A percentile compares a stretch with the other conserved stretches of the same genome.
Evolutionary conservation across 441 rosid species (phyloP).

Genomic region (Adansonia gregorii): DNA sequence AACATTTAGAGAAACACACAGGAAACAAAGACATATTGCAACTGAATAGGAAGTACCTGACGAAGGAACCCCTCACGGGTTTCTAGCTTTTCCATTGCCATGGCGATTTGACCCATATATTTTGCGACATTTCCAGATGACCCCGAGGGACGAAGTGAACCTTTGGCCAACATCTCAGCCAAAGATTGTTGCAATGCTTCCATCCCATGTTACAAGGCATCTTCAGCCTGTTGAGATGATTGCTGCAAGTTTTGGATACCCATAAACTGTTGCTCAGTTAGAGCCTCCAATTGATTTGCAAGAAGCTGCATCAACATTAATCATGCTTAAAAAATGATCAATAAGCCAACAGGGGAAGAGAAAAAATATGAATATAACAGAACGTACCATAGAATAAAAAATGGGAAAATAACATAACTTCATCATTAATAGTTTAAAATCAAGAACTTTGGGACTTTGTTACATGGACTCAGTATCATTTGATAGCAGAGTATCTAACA

Average conservation of each 20-base stretch:
- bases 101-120: slow-evolving; percentile 96
- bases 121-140: slow-evolving; percentile 76
- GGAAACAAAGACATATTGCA: neutral
- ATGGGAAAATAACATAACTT: neutral
- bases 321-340: slow-evolving; percentile 21
- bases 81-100: slow-evolving; percentile 92
- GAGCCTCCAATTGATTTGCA: slow-evolving; percentile 74
- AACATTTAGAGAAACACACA: neutral
- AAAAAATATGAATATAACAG: no score
- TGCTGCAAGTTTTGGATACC: slow-evolving; percentile 73
- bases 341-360: neutral
- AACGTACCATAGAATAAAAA: no score
- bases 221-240: slow-evolving; percentile 52
- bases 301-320: slow-evolving; percentile 59
- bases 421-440: neutral
- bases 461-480: neutral
- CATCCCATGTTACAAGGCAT: slow-evolving; percentile 73
- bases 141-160: slow-evolving; percentile 58
- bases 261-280: slow-evolving; percentile 72
- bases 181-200: slow-evolving; percentile 83
- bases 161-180: slow-evolving; percentile 75
- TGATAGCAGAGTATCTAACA: neutral
- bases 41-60: slow-evolving; percentile 52
- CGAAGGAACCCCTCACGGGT: slow-evolving; percentile 75
- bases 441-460: neutral